These are phyloP conservation scores for Lachnellula hyalina DNA, from an alignment of 2,329 filamentous ascomycete genomes.

Conservation along the genomic window DNA sequence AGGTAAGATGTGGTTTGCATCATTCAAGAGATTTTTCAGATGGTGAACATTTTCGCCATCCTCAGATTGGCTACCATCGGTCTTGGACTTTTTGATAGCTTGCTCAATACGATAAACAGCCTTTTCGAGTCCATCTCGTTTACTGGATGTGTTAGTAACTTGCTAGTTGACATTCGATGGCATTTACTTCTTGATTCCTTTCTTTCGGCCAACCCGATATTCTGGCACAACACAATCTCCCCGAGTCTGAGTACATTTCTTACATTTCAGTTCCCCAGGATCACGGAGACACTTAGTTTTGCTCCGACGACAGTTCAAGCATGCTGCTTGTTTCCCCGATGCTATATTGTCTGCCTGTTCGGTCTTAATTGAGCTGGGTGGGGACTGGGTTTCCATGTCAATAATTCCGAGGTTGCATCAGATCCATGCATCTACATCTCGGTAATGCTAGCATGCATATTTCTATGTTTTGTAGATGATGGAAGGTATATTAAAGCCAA, in stretches of 20 bases:
- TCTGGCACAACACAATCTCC: slow-evolving; percentile 62
- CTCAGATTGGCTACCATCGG: slow-evolving; percentile 34
- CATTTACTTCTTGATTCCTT: slow-evolving; percentile 69
- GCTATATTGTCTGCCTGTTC: slow-evolving; percentile 13
- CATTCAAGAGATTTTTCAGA: slow-evolving; percentile 45
- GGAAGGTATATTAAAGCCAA: too few species aligned
- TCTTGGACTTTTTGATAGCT: slow-evolving; percentile 52
- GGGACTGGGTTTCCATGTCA: slow-evolving; percentile 17
- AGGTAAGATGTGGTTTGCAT: slow-evolving; percentile 39
- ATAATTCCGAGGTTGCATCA: not conserved
- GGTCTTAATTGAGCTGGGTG: slow-evolving; percentile 19
- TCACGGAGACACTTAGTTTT: slow-evolving; percentile 63
- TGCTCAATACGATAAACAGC: slow-evolving; percentile 70
- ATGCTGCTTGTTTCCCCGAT: slow-evolving; percentile 42
- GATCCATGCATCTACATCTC: slow-evolving; percentile 1
- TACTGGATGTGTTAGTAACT: slow-evolving; percentile 42
- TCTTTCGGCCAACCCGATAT: slow-evolving; percentile 69
- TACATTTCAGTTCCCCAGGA: slow-evolving; percentile 48
- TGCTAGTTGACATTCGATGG: not conserved
- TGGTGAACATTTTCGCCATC: slow-evolving; percentile 38
- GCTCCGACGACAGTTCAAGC: slow-evolving; percentile 59
- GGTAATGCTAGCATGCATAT: not conserved
- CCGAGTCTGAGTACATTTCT: slow-evolving; percentile 53
- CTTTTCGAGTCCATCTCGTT: slow-evolving; percentile 69
- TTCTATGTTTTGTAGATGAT: not conserved